These are phyloP conservation scores for Trichophaea hybrida DNA, from an alignment of 2,329 filamentous ascomycete genomes.

Conservation along the genomic window DNA sequence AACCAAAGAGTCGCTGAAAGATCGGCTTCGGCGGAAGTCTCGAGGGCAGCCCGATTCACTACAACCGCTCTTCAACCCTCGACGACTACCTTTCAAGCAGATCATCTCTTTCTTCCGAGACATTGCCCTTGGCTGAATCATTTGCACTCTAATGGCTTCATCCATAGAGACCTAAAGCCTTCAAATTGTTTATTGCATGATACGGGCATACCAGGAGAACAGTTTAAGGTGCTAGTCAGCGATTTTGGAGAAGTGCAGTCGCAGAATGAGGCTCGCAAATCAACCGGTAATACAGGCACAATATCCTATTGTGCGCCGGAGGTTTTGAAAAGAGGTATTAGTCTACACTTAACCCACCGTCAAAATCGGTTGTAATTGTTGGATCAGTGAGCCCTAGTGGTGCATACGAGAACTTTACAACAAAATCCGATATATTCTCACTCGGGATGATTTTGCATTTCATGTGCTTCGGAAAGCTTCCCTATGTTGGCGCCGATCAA, in stretches of 20 bases:
- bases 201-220: constrained; percentile 42
- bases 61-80: constrained; percentile 32
- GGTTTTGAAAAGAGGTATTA: constrained; percentile 51
- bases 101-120: constrained; percentile 96
- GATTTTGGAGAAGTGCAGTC: constrained; percentile 95
- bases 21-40: constrained; percentile 67
- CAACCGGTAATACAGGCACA: constrained; percentile 84
- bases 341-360: neutral
- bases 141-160: constrained; percentile 79
- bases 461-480: constrained; percentile 82
- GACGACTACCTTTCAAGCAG: constrained; percentile 62
- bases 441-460: constrained; percentile 98
- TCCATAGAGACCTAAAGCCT: constrained; percentile 90
- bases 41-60: constrained; percentile 53
- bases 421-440: constrained; percentile 96
- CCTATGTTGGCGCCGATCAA: constrained; percentile 70
- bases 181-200: constrained; percentile 84
- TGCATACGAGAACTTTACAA: constrained; percentile 79
- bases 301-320: constrained; percentile 97
- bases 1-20: constrained; percentile 77
- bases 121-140: constrained; percentile 86
- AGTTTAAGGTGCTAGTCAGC: constrained; percentile 72
- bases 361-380: constrained; percentile 13
- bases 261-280: constrained; percentile 66
- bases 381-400: constrained; percentile 41